Evolutionary conservation across 495 filamentous ascomycete genomes (phyloP), one percentile per base, ranked within the genome.

Genomic region (Penicillium desertorum): DNA sequence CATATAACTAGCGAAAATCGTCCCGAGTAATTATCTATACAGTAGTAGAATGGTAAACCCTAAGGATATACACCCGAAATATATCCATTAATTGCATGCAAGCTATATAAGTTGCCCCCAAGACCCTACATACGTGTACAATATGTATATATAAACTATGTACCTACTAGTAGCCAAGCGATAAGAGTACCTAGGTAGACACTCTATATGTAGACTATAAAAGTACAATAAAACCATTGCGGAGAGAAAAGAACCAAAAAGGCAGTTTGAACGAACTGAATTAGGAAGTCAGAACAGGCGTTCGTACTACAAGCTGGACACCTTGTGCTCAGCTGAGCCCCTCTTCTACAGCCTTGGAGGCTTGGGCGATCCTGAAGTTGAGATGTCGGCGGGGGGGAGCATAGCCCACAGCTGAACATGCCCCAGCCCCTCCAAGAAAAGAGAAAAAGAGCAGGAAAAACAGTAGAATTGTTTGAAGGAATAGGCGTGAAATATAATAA

Each of bases 311-410:
- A 36, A 41, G 29, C 7, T 12, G 5, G 36, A 32, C 34, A 52
- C 22, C 16, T 52, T 43, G 37, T 52, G 16, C 23, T 10, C 48
- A 51, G 34, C 9, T 20, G 23, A 32, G 22, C 32, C 49, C 49
- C 49, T 41, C 20, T 51, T 39, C 34, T 12, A n/a, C 48, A 43
- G 50, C 27, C 27, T 4, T 27, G 25, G 23, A 25, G 23, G 50
- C 50, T 22, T 39, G 50, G 50, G 36, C 36, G 50, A 52, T 37
- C 36, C 37, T 42, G n/a, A 52, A 7, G 37, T 52, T 52, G 50
- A 39, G 5, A 22, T 52, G 17, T 20, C 10, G 50, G 50, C 25
- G 50, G 50, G 50, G 48, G 32, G 17, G 16, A 30, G 16, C 34
- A 52, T 36, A 16, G 49, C 49, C 36, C 37, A 39, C 19, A 37